phyloP scores from a whole-genome alignment of 805 yeast species.

The Blastobotrys americana region DNA sequence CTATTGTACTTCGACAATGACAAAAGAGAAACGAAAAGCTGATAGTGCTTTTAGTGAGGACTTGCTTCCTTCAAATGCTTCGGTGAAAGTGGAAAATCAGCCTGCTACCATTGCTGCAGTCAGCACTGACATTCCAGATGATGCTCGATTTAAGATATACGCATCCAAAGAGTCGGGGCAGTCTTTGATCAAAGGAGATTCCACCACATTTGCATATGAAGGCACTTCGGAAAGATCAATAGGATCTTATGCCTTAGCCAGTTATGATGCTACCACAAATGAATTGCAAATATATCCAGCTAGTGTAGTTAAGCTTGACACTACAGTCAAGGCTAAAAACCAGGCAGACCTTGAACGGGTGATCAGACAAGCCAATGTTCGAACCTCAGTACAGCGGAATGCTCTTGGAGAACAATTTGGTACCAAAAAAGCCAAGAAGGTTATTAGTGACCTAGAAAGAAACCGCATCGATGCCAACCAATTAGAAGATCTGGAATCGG shows the following conservation, averaged over 20 bases:
- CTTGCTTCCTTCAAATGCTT: neutral
- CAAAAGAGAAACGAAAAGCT: constrained; percentile 5
- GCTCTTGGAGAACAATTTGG: constrained; percentile 95
- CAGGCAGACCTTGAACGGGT: constrained; percentile 49
- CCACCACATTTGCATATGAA: constrained; percentile 61
- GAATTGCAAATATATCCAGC: constrained; percentile 57
- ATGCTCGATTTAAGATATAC: constrained; percentile 57
- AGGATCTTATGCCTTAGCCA: constrained; percentile 61
- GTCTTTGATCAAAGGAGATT: constrained; percentile 72
- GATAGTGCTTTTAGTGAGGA: neutral
- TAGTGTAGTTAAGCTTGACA: constrained; percentile 56
- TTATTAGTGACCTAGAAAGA: constrained; percentile 69
- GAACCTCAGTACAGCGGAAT: constrained; percentile 57
- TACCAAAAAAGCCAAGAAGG: constrained; percentile 91
- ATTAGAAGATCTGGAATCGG: constrained; percentile 65
- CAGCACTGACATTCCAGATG: constrained; percentile 45
- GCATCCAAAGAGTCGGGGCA: constrained; percentile 37
- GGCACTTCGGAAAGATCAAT: constrained; percentile 40
- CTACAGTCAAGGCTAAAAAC: constrained; percentile 55
- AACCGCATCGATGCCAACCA: constrained; percentile 82
- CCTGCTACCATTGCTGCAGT: neutral
- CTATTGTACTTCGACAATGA: no score
- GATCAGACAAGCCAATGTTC: constrained; percentile 47
- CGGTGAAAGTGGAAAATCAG: neutral
- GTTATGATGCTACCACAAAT: constrained; percentile 63